Evolutionary conservation across 345 rosid species (phyloP).

Genomic region (Dovyalis caffra): DNA sequence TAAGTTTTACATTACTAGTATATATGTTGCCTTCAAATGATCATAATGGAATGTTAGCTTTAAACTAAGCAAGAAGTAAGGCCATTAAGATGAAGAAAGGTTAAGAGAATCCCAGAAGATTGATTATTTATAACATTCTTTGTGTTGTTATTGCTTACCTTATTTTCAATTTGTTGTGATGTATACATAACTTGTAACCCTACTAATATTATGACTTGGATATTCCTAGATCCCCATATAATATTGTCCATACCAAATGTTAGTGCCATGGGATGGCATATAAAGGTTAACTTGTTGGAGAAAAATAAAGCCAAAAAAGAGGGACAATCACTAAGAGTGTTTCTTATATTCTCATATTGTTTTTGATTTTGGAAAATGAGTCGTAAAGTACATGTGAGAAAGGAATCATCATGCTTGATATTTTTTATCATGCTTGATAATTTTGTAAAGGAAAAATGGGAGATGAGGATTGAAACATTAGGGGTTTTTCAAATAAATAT

Average conservation of each 20-base stretch:
- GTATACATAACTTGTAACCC: too few relatives aligned
- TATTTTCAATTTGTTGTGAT: too few relatives aligned
- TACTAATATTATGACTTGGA: too few relatives aligned
- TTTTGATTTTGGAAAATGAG: neutral
- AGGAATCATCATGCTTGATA: too few relatives aligned
- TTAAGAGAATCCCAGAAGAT: too few relatives aligned
- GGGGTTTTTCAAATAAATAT: neutral
- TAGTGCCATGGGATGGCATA: neutral
- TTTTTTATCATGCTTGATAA: slow-evolving; percentile 1
- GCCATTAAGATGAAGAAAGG: too few relatives aligned
- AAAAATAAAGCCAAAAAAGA: neutral
- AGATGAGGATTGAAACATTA: neutral
- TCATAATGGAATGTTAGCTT: too few relatives aligned
- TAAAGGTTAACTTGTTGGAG: neutral
- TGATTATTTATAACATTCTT: too few relatives aligned
- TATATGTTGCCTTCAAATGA: too few relatives aligned
- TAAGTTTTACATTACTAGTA: too few relatives aligned
- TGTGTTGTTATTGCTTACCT: too few relatives aligned
- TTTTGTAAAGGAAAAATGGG: neutral
- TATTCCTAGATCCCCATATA: neutral
- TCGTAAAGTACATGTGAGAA: neutral
- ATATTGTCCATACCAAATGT: neutral
- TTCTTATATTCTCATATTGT: slow-evolving; percentile 10
- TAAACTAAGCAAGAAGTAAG: too few relatives aligned
- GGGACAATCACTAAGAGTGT: slow-evolving; percentile 9